These are phyloP conservation scores for Avicennia marina DNA, from an alignment of 257 asterid genomes.

Conservation along the genomic window DNA sequence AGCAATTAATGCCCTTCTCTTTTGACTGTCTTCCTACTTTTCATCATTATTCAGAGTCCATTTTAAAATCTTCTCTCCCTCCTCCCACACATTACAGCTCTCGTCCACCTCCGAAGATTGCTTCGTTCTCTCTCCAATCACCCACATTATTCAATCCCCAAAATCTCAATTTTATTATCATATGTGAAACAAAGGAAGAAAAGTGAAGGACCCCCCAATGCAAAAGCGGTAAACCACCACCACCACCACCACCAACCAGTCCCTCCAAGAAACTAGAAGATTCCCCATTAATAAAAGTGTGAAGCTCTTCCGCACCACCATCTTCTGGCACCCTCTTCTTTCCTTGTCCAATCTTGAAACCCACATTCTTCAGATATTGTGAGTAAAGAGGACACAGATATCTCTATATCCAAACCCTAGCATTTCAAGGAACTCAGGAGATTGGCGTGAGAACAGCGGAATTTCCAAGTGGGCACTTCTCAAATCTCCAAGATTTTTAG, in stretches of 20 bases:
- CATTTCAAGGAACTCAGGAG: slow-evolving; percentile 24
- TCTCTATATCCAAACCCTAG: slow-evolving; percentile 26
- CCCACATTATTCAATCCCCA: slow-evolving; percentile 33
- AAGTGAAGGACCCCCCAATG: neutral
- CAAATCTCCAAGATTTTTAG: slow-evolving; percentile 22
- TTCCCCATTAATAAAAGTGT: slow-evolving; percentile 38
- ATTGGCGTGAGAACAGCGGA: slow-evolving; percentile 16
- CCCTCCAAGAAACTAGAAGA: slow-evolving; percentile 50
- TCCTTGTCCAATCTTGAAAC: slow-evolving; percentile 14
- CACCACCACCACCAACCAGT: slow-evolving; percentile 43
- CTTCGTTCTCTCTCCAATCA: slow-evolving; percentile 38
- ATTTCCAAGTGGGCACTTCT: too few relatives aligned
- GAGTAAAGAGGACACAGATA: neutral
- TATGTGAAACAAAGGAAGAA: slow-evolving; percentile 19
- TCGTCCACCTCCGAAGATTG: neutral
- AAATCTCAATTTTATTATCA: slow-evolving; percentile 16
- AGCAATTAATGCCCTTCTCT: slow-evolving; percentile 24
- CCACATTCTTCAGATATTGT: slow-evolving; percentile 19
- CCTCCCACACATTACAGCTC: slow-evolving; percentile 18
- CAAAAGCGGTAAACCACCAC: slow-evolving; percentile 16
- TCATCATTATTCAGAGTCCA: slow-evolving; percentile 27
- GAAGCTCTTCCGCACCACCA: slow-evolving; percentile 13
- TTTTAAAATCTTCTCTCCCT: slow-evolving; percentile 13
- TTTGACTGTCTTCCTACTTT: slow-evolving; percentile 40
- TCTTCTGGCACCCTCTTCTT: too few relatives aligned